Percentiles rank a stretch among this genome's conserved stretches.
Conservation (phyloP, 768 basidiomycete genomes). For the Gelatoporia subvermispora region DNA sequence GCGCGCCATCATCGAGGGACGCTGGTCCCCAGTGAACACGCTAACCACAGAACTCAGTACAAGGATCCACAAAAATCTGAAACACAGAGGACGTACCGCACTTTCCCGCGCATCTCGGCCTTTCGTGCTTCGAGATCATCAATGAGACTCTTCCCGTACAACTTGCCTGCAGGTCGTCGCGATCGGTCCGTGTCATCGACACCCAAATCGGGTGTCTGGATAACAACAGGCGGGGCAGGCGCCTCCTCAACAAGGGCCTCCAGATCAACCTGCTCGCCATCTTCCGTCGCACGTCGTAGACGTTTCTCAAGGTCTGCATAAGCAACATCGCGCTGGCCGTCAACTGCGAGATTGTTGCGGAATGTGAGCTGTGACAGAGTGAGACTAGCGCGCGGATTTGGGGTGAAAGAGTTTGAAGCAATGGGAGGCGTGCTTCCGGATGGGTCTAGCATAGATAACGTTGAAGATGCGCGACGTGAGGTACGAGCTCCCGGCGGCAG, state of each 20-base stretch:
- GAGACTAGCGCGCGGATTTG: slow-evolving; percentile 70
- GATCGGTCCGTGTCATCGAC: slow-evolving; percentile 11
- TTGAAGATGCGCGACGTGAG: slow-evolving; percentile 41
- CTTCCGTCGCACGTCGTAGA: slow-evolving; percentile 69
- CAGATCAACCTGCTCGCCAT: slow-evolving; percentile 72
- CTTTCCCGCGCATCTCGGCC: slow-evolving; percentile 73
- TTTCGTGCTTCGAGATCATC: slow-evolving; percentile 86
- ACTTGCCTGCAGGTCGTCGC: slow-evolving; percentile 67
- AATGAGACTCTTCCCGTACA: slow-evolving; percentile 86
- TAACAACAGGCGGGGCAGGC: slow-evolving; percentile 17
- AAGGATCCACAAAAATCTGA: not conserved
- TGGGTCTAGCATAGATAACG: slow-evolving; percentile 28
- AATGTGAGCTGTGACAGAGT: slow-evolving; percentile 82
- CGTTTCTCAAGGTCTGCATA: slow-evolving; percentile 55
- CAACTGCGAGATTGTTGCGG: slow-evolving; percentile 71
- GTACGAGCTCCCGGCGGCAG: slow-evolving; percentile 71
- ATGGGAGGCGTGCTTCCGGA: slow-evolving; percentile 17
- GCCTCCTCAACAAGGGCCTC: slow-evolving; percentile 27
- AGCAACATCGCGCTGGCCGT: slow-evolving; percentile 58
- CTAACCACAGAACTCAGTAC: slow-evolving; percentile 35
- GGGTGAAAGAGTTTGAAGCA: slow-evolving; percentile 65
- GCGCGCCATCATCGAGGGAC: slow-evolving; percentile 93
- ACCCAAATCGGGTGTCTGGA: slow-evolving; percentile 22
- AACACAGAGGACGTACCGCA: slow-evolving; percentile 51
- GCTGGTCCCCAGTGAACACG: slow-evolving; percentile 81